Percentiles rank a stretch among this genome's conserved stretches.
Evolutionary conservation across 345 rosid species (phyloP).

Genomic region (Populus davidiana): DNA sequence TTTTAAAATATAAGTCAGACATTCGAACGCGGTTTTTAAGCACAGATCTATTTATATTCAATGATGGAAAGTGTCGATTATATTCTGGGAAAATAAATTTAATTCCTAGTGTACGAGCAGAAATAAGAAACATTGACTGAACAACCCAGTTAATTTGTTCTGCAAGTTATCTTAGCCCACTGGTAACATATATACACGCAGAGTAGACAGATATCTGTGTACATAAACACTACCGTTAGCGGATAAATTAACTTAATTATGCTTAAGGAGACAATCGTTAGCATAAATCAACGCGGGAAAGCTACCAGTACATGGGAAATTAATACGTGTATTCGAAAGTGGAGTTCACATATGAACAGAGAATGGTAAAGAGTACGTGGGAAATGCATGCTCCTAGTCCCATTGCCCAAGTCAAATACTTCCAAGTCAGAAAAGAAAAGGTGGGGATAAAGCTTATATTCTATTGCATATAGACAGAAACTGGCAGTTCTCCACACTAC

Average conservation of each 20-base stretch:
- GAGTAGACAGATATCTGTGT: neutral
- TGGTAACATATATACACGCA: neutral
- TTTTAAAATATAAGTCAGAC: neutral
- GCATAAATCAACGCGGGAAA: neutral
- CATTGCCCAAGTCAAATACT: neutral
- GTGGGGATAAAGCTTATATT: neutral
- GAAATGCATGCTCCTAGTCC: neutral
- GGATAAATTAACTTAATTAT: no score
- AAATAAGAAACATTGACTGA: neutral
- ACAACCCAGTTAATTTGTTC: neutral
- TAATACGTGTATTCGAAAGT: neutral
- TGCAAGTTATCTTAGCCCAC: neutral
- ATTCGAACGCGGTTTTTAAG: neutral
- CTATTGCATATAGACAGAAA: constrained; percentile 1
- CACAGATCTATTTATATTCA: neutral
- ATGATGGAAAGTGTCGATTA: neutral
- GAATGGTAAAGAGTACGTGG: neutral
- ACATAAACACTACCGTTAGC: no score
- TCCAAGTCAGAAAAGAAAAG: neutral
- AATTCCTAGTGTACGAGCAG: neutral
- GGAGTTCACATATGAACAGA: neutral
- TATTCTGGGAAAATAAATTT: neutral
- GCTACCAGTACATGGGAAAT: neutral
- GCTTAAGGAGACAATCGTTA: neutral
- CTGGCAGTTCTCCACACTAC: neutral